Conservation (phyloP, 257 asterid genomes). For the Lycium barbarum region DNA sequence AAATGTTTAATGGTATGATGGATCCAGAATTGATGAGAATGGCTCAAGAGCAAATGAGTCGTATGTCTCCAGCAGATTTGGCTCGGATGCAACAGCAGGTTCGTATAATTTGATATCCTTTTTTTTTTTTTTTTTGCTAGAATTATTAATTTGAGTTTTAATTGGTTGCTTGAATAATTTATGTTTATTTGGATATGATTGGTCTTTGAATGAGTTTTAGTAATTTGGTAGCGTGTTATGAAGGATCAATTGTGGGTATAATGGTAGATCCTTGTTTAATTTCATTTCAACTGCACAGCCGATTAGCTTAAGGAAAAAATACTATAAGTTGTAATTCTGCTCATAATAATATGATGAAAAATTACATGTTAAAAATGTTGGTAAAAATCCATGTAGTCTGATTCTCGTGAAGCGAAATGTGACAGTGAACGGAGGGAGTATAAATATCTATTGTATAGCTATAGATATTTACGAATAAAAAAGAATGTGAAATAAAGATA, state of each 20-base stretch:
- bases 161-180: neutral
- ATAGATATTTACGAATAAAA: neutral
- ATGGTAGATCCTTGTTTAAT: neutral
- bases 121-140: neutral
- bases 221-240: neutral
- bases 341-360: no score
- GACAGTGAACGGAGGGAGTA: no score
- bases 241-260: neutral
- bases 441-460: neutral
- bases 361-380: no score
- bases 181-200: neutral
- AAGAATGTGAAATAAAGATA: neutral
- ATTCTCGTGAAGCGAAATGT: no score
- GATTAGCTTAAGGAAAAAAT: neutral
- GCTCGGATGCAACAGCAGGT: slow-evolving; percentile 98
- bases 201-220: no score
- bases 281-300: neutral
- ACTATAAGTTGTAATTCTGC: no score
- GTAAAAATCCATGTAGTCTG: no score
- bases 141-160: neutral
- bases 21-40: slow-evolving; percentile 91
- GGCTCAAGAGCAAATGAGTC: slow-evolving; percentile 99
- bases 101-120: neutral
- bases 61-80: slow-evolving; percentile 94
- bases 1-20: slow-evolving; percentile 88